These are phyloP conservation scores for Daldinia eschscholtzii DNA, from an alignment of 2,329 filamentous ascomycete genomes.

Conservation along the genomic window DNA sequence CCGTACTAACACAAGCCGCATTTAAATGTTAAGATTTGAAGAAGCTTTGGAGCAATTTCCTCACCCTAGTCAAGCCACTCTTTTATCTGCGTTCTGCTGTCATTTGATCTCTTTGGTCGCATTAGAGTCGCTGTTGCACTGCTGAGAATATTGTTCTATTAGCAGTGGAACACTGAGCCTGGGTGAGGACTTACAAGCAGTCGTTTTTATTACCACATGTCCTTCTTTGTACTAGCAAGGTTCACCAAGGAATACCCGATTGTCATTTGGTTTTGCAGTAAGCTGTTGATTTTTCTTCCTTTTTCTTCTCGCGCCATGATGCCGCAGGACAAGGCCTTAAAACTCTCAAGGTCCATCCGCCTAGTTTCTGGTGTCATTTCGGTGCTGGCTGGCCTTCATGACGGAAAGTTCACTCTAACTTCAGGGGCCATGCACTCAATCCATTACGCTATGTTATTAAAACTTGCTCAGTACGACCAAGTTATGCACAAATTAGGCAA, in stretches of 20 bases:
- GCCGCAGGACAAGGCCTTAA: neutral
- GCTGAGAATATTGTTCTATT: constrained; percentile 5
- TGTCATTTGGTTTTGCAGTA: constrained; percentile 1
- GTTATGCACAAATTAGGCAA: neutral
- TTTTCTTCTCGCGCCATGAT: neutral
- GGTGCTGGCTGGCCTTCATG: neutral
- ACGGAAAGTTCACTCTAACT: neutral
- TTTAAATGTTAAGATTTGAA: constrained; percentile 11
- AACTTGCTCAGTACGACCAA: constrained; percentile 12
- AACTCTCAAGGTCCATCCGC: neutral
- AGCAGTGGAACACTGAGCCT: neutral
- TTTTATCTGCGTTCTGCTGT: constrained; percentile 13
- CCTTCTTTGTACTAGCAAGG: constrained; percentile 12
- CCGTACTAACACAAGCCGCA: neutral
- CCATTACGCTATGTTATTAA: neutral
- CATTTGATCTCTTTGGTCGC: neutral
- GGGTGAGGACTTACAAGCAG: neutral
- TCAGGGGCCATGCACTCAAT: constrained; percentile 1
- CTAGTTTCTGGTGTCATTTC: constrained; percentile 6
- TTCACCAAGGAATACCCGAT: constrained; percentile 6
- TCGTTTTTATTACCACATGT: neutral
- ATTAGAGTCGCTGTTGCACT: constrained; percentile 1
- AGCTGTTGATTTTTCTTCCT: neutral
- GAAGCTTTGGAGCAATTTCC: constrained; percentile 10
- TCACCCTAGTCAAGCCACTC: constrained; percentile 9